Evolutionary conservation across 2,329 filamentous ascomycete species (phyloP).

Genomic region (Colletotrichum cuscutae): DNA sequence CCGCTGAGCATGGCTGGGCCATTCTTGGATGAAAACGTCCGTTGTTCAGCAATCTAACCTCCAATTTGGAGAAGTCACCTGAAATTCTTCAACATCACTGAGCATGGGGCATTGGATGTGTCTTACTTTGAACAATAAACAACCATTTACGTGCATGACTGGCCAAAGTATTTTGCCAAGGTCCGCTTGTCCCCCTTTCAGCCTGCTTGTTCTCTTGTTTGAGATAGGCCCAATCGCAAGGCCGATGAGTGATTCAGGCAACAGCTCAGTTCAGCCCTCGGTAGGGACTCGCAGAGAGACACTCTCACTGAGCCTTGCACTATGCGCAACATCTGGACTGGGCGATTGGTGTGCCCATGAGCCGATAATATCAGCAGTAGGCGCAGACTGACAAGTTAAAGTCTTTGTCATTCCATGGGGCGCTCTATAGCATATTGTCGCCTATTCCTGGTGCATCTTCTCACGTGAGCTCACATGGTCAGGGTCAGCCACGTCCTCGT

Average conservation of each 20-base stretch:
- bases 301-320: background rate
- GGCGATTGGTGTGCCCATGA: background rate
- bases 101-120: background rate
- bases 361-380: background rate
- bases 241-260: background rate
- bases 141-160: background rate
- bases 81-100: background rate
- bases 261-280: background rate
- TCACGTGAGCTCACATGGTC: background rate
- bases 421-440: background rate
- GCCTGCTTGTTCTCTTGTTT: background rate
- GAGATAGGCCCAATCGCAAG: background rate
- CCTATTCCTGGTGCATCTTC: too few relatives aligned
- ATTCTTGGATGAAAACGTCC: background rate
- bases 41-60: background rate
- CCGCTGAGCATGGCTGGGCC: conserved; percentile 8
- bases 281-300: background rate
- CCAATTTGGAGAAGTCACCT: background rate
- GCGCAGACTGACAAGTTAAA: too few relatives aligned
- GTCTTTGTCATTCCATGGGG: background rate
- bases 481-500: too few relatives aligned
- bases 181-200: background rate
- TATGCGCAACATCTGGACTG: background rate
- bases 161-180: background rate
- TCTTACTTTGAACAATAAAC: background rate